phyloP scores from a whole-genome alignment of 345 rosid genomes.

The Pseudoturritis turrita region DNA sequence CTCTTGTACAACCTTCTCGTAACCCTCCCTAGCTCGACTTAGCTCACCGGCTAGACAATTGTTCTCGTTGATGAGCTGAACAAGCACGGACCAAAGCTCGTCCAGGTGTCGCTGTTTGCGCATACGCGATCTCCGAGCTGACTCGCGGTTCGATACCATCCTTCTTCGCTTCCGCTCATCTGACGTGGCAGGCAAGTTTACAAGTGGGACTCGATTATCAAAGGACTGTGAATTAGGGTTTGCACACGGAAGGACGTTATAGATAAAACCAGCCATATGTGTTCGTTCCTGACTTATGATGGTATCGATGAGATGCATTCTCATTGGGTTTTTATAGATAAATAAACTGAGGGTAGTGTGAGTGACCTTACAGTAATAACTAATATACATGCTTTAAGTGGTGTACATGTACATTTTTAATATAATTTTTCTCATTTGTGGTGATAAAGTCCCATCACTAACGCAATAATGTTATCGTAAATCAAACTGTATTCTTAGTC shows the following conservation, averaged over 20 bases:
- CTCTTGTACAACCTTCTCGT: conserved; percentile 19
- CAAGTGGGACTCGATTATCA: not conserved
- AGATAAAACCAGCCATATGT: conserved; percentile 5
- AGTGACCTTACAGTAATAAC: not conserved
- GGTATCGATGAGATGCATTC: not conserved
- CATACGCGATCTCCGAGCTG: conserved; percentile 29
- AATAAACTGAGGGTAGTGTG: not conserved
- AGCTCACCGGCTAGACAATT: conserved; percentile 8
- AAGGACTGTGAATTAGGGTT: not conserved
- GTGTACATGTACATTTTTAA: not conserved
- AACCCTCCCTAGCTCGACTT: not conserved
- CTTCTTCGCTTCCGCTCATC: conserved; percentile 17
- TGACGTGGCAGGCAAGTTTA: not conserved
- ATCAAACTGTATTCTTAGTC: not conserved
- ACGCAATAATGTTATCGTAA: not conserved
- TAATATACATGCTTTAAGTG: not conserved
- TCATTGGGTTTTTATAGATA: conserved; percentile 4
- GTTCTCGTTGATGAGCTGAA: conserved; percentile 16
- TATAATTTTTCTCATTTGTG: not conserved
- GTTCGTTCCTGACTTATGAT: not conserved
- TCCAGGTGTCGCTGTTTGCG: conserved; percentile 10
- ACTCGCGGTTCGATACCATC: conserved; percentile 21
- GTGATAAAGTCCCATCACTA: not conserved
- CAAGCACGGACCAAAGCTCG: conserved; percentile 18
- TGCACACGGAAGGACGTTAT: not conserved